Base-by-base conservation (phyloP, 306 rosid species). In the Delonix regia region DNA sequence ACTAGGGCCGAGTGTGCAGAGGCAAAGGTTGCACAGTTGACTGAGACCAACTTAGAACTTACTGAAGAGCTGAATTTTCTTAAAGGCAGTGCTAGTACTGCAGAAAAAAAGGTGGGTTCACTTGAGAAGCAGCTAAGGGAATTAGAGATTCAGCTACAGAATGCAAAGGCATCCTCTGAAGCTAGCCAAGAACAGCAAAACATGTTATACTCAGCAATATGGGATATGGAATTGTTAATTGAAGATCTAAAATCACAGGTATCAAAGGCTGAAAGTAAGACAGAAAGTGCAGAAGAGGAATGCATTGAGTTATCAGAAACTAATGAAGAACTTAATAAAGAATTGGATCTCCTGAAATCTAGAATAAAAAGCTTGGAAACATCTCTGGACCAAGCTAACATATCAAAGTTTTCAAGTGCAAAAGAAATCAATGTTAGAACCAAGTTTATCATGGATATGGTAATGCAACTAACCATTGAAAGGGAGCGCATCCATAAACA, bases 171-270 rank as follows among this genome's bases (percentile, higher is more conserved):
- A 14, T 87, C 94, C 21, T 86, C 94, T 16, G 99, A 96, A 86
- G 99, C 94, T 56, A 89, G 94, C 81, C 99, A 93, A 87, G 99
- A 96, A 79, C 99, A 96, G 83, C 98, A 90, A 83, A 96, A 93
- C 84, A 96, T 93, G 99, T 71, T 96, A 63, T 96, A 96, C 82
- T 49, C 94, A 39, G 99, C 99, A 57, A 96, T 96, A 78, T 93
- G 97, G 98, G 99, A 96, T 77, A 96, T 93, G 99, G 99, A 96
- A 83, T 91, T 89, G 69, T 79, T 96, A 55, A 96, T 96, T 60
- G 99, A 96, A 84, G 99, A 96, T 73, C 90, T 96, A 24, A 93
- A 90, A 83, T 96, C 99, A 25, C 93, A 96, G 86, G 94, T 88
- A 77, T 81, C 94, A 33, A 90, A 84, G 78, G 92, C 96, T 10